Evolutionary conservation across 305 asterid genomes (phyloP).

Genomic region (Solanum hybrid): DNA sequence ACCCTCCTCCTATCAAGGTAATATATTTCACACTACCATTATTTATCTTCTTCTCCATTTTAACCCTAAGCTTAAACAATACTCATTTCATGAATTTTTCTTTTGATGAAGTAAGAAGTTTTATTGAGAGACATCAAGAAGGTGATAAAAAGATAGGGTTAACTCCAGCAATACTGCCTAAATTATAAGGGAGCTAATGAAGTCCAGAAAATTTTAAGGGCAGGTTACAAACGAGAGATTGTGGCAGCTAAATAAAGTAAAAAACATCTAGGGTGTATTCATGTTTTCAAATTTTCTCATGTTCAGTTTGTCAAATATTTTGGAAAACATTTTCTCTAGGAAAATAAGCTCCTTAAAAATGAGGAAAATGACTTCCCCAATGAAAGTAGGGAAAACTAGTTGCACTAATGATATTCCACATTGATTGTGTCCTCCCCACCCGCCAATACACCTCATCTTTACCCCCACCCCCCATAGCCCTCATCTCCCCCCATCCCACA

Average conservation of each 20-base stretch:
- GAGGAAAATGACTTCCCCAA: not conserved
- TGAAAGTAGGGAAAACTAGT: not conserved
- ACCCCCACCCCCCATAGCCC: not conserved
- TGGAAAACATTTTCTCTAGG: not conserved
- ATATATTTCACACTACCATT: not conserved
- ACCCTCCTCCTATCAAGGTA: not conserved
- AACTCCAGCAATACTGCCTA: not conserved
- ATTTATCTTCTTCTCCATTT: not conserved
- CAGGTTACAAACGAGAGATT: not conserved
- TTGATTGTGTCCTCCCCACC: not conserved
- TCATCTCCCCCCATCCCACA: not conserved
- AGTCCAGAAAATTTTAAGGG: not conserved
- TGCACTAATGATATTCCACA: not conserved
- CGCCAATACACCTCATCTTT: not conserved
- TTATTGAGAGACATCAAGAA: not conserved
- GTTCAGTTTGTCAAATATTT: not conserved
- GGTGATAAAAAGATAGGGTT: not conserved
- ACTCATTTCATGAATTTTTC: not conserved
- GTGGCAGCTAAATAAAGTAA: not conserved
- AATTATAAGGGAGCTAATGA: not conserved
- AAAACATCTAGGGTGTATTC: not conserved
- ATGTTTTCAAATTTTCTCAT: not conserved
- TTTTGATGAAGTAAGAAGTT: not conserved
- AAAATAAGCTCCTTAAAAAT: not conserved
- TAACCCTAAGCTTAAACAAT: not conserved